These are phyloP conservation scores for Begonia loranthoides DNA, from an alignment of 306 rosid species.

Conservation along the genomic window DNA sequence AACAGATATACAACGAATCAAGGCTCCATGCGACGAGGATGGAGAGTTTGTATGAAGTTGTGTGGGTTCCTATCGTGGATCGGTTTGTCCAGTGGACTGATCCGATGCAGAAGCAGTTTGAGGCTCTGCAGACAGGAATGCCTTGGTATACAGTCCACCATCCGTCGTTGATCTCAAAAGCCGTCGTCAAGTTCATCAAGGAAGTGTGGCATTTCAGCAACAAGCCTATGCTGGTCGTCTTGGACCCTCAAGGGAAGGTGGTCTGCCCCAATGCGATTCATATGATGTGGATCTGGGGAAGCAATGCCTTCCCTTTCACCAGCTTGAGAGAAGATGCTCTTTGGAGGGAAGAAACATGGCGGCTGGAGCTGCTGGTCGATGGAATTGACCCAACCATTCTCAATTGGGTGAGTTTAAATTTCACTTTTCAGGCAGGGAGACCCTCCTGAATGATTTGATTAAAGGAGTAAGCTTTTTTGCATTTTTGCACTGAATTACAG, in stretches of 20 bases:
- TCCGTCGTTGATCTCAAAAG: conserved; percentile 35
- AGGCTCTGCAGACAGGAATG: conserved; percentile 19
- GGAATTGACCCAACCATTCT: conserved; percentile 38
- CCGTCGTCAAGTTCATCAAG: conserved; percentile 29
- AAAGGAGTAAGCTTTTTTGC: no score
- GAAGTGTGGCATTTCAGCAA: conserved; percentile 50
- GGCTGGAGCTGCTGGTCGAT: conserved; percentile 37
- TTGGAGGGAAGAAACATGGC: conserved; percentile 55
- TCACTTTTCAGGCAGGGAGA: not conserved
- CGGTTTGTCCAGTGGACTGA: conserved; percentile 21
- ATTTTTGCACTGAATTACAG: conserved; percentile 10
- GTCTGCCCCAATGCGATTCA: conserved; percentile 55
- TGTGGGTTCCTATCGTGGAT: conserved; percentile 50
- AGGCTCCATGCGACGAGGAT: conserved; percentile 20
- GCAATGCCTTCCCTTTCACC: conserved; percentile 54
- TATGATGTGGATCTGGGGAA: conserved; percentile 77
- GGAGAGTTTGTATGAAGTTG: conserved; percentile 35
- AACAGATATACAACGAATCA: conserved; percentile 46
- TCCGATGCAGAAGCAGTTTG: conserved; percentile 20
- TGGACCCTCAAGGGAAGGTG: conserved; percentile 51
- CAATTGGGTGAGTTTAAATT: conserved; percentile 31
- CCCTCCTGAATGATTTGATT: no score
- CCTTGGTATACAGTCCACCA: conserved; percentile 43
- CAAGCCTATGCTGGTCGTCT: conserved; percentile 45
- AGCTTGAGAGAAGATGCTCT: conserved; percentile 40